Base-by-base conservation (phyloP, 352 stramenopile genomes). In the Globisporangium spinosum region DNA sequence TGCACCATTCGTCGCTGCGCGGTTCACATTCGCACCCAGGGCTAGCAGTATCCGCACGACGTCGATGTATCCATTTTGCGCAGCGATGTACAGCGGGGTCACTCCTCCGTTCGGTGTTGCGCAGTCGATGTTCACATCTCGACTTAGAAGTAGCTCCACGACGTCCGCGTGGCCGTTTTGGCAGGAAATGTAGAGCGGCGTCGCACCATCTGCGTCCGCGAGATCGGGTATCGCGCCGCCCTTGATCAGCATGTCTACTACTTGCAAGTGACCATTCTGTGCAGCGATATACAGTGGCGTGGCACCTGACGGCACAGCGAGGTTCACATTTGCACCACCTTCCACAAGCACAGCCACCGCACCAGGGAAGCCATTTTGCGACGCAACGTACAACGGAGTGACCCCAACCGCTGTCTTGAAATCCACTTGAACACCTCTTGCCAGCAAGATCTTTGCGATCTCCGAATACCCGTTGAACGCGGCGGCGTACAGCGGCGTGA, bases 251-350 rank as follows among this genome's bases (percentile, higher is more conserved):
- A 45, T 47, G 2, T 32, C 20, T n/a, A 65, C 59, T 22, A 65
- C 59, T 20, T 23, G 25, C 0, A 58, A 4, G 10, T 65, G 43
- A 0, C 59, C 59, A 45, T 65, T 38, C 12, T 65, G 59, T 9
- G 59, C 59, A 34, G 59, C 59, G 9, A 65, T 65, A 12, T 58
- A 65, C 20, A 65, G 40, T 8, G 59, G 43, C 10, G 59, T 65
- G 34, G 43, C 59, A 13, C 43, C 59, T 22, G 43, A 65, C 10
- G 59, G 59, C 0, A 65, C 59, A 6, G 43, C 23, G 1, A 35
- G 43, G n/a, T 65, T 58, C 20, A 27, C 25, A 20, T 65, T 54
- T 27, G 59, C 59, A 20, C 59, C 43, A 13, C 43, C 59, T 47
- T 65, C 17, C 3, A 65, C 20, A 6, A 65, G 23, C 20, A 38